Evolutionary conservation across 2,329 filamentous ascomycete genomes (phyloP).

Genomic region (Botrytis galanthina): DNA sequence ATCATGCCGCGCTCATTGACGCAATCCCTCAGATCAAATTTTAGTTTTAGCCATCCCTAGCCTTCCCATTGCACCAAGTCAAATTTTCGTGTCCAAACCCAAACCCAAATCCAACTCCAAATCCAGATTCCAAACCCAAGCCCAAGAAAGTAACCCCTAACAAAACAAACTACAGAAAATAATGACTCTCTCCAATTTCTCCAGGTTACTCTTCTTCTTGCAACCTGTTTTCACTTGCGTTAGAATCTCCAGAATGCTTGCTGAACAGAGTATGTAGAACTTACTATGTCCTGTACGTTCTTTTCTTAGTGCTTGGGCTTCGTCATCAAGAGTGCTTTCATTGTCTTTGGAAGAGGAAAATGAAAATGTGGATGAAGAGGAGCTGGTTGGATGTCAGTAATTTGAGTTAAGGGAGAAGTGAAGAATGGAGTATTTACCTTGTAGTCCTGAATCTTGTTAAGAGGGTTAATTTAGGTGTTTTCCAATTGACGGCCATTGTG

Average conservation of each 20-base stretch:
- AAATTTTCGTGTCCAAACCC: too few relatives aligned
- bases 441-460: not conserved
- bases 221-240: not conserved
- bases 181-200: not conserved
- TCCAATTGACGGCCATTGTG: not conserved
- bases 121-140: not conserved
- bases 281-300: not conserved
- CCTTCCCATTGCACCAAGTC: not conserved
- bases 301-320: not conserved
- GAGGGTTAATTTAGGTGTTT: not conserved
- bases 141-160: not conserved
- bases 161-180: not conserved
- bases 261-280: not conserved
- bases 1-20: not conserved
- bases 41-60: not conserved
- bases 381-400: not conserved
- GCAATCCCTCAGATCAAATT: not conserved
- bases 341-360: not conserved
- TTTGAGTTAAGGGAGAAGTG: not conserved
- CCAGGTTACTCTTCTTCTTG: not conserved
- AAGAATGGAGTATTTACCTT: not conserved
- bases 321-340: not conserved
- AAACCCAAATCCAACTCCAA: not conserved
- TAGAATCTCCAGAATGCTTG: too few relatives aligned
- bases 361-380: not conserved